Conservation (phyloP, 345 rosid species). For the Hibiscus mutabilis region DNA sequence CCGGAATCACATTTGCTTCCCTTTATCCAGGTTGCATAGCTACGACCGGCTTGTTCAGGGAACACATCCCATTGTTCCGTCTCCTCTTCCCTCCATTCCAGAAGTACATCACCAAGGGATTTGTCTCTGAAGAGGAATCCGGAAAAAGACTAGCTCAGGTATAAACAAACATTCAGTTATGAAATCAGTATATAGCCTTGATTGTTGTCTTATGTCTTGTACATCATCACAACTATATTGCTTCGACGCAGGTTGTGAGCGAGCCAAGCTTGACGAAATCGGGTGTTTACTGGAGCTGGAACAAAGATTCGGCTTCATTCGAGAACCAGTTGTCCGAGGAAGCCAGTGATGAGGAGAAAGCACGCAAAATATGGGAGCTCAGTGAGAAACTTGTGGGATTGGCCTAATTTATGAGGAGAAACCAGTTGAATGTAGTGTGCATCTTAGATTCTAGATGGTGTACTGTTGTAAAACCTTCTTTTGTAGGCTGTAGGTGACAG, state of each 20-base stretch:
- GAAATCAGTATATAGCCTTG: background rate
- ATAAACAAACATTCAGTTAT: no score
- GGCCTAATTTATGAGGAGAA: constrained; percentile 35
- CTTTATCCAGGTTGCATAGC: constrained; percentile 99
- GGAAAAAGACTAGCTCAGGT: constrained; percentile 98
- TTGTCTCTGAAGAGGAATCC: constrained; percentile 81
- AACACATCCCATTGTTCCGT: constrained; percentile 87
- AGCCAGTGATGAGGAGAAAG: constrained; percentile 65
- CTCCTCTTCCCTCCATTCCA: constrained; percentile 94
- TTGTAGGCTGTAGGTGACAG: constrained; percentile 19
- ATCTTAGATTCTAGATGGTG: constrained; percentile 1
- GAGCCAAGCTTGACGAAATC: constrained; percentile 86
- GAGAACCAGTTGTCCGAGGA: constrained; percentile 90
- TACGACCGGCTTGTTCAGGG: constrained; percentile 93
- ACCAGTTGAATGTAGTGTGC: background rate
- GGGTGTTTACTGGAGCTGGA: constrained; percentile 98
- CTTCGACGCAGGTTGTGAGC: constrained; percentile 53
- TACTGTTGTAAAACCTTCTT: constrained; percentile 20
- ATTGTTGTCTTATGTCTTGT: background rate
- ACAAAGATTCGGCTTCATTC: constrained; percentile 79
- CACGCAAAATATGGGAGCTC: constrained; percentile 89
- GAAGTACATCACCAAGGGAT: constrained; percentile 94
- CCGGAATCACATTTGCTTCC: constrained; percentile 79
- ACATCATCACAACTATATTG: background rate
- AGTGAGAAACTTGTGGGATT: constrained; percentile 77